These are phyloP conservation scores for Maudiozyma barnettii DNA, from an alignment of 805 yeast species.

Conservation along the genomic window DNA sequence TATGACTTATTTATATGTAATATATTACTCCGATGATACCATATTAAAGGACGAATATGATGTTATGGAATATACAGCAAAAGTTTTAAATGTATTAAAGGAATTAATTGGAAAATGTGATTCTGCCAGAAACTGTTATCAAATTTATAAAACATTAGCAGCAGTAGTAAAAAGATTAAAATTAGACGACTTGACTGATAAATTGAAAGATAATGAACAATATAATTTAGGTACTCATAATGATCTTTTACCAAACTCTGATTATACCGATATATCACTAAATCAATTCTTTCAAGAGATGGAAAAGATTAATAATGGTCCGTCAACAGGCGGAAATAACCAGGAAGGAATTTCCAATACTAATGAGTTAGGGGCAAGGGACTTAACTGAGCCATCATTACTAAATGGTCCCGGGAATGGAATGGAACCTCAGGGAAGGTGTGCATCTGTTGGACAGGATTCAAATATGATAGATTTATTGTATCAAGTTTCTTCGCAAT, in stretches of 20 bases:
- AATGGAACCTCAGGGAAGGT: not conserved
- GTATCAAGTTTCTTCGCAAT: conserved; percentile 52
- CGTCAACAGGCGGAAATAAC: not conserved
- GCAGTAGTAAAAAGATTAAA: conserved; percentile 60
- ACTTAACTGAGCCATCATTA: not conserved
- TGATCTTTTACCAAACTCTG: not conserved
- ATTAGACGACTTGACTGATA: conserved; percentile 20
- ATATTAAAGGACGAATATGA: conserved; percentile 38
- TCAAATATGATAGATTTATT: conserved; percentile 47
- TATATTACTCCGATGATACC: conserved; percentile 57
- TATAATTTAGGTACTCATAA: not conserved
- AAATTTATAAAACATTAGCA: conserved; percentile 60
- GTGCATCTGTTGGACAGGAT: not conserved
- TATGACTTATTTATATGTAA: conserved; percentile 67
- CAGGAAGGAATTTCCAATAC: not conserved
- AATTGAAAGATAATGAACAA: not conserved
- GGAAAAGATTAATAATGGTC: conserved; percentile 21
- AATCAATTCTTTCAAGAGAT: conserved; percentile 42
- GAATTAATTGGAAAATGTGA: conserved; percentile 63
- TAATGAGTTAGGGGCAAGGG: not conserved
- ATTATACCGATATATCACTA: conserved; percentile 18
- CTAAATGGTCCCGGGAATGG: not conserved
- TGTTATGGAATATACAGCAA: conserved; percentile 39
- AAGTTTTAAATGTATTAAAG: conserved; percentile 48
- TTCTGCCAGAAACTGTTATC: conserved; percentile 65